Evolutionary conservation across 257 asterid genomes (phyloP).

Genomic region (Solanum tarapatanum): DNA sequence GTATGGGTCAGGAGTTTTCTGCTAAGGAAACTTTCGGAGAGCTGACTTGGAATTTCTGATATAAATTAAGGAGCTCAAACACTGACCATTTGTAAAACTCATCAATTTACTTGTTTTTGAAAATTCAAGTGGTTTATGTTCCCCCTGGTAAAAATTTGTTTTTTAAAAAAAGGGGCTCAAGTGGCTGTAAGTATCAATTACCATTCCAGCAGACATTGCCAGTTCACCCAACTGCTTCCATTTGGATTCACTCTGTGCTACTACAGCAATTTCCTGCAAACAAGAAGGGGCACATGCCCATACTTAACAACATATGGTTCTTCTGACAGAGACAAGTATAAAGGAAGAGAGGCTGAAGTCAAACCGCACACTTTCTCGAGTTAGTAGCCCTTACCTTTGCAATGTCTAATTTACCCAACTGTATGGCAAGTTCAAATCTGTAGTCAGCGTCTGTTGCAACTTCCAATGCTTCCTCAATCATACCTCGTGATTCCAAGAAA

Average conservation of each 20-base stretch:
- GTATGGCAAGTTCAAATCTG: slow-evolving; percentile 94
- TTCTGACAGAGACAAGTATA: not conserved
- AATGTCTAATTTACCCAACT: slow-evolving; percentile 73
- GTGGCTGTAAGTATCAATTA: slow-evolving; percentile 12
- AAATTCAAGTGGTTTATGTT: not conserved
- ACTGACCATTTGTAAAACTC: not conserved
- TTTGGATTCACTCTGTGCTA: slow-evolving; percentile 71
- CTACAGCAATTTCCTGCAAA: slow-evolving; percentile 71
- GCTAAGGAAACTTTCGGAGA: not conserved
- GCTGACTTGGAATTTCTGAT: not conserved
- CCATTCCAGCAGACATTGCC: slow-evolving; percentile 94
- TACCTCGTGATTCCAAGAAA: slow-evolving; percentile 95
- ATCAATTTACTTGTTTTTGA: not conserved
- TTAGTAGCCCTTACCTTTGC: slow-evolving; percentile 51
- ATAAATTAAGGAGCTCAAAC: not conserved
- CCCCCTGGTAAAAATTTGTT: not conserved
- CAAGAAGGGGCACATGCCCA: slow-evolving; percentile 7
- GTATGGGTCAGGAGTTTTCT: not conserved
- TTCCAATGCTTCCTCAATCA: slow-evolving; percentile 84
- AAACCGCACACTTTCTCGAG: not conserved
- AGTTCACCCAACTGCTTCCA: slow-evolving; percentile 99
- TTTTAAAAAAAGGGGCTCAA: not conserved
- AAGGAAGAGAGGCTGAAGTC: not conserved
- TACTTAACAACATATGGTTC: not conserved
- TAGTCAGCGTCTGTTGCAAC: slow-evolving; percentile 93